Percentiles rank a stretch among this genome's conserved stretches.
phyloP scores from a whole-genome alignment of 192 early-diverging fungal genomes.

The Diversispora eburnea region DNA sequence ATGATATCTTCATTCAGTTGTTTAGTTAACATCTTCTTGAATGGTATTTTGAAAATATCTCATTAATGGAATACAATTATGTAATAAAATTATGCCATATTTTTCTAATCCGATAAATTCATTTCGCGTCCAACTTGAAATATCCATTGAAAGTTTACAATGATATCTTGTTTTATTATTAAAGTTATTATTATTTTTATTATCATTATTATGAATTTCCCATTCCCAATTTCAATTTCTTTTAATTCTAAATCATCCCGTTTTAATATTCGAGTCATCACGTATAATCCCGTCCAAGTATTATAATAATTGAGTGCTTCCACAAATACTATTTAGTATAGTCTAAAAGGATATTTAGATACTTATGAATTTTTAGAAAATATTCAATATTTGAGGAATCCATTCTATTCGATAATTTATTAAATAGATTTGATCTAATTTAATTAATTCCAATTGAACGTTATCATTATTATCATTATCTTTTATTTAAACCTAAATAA shows the following conservation, averaged over 20 bases:
- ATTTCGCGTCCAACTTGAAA: neutral
- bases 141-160: neutral
- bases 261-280: neutral
- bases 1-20: conserved; percentile 1
- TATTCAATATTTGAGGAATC: neutral
- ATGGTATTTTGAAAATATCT: conserved; percentile 9
- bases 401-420: neutral
- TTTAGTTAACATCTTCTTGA: conserved; percentile 1
- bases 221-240: conserved; percentile 22
- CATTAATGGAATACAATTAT: conserved; percentile 6
- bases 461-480: neutral
- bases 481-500: conserved; percentile 9
- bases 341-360: neutral
- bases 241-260: conserved; percentile 15
- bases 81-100: too few species aligned
- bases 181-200: neutral
- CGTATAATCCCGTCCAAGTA: neutral
- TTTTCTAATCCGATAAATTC: neutral
- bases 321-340: neutral
- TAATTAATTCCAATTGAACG: neutral
- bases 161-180: too few species aligned
- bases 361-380: neutral
- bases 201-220: neutral
- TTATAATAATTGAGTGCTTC: neutral
- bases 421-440: conserved; percentile 8